Evolutionary conservation across 768 basidiomycete genomes (phyloP), one percentile per base, ranked within the genome.

Genomic region (Xerocomellus intermedius): DNA sequence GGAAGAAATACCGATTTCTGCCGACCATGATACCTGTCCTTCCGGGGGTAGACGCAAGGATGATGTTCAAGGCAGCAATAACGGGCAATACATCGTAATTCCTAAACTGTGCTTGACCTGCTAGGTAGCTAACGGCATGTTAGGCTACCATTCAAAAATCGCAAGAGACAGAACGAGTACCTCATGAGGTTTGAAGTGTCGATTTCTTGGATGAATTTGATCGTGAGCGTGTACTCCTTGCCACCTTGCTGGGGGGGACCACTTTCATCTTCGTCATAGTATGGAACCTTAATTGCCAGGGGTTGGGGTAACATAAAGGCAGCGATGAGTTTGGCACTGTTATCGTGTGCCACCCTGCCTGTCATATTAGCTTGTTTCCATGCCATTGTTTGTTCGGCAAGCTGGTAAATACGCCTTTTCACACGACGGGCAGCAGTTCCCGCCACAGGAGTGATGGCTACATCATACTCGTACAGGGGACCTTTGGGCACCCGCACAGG

Each of bases 1-100:
- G 70, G 67, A 82, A 82, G 73, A 83, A 83, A 63, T 75, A 82
- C 32, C 79, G 74, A 63, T 82, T 82, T 50, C 74, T 67, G 22
- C 82, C 81, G 9, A 82, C 78, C 69, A 76, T 73, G 45, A 81
- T 66, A n/a, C 82, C 82, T 16, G 72, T 75, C 42, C 77, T 72
- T n/a, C 70, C 74, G 8, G 82, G 77, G 41, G 73, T 54, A 16
- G 78, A 69, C 16, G 78, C 70, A 22, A 83, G 68, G 47, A 82
- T 72, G 47, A 82, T 64, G 61, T 82, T 83, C 57, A 83, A 54
- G 5, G 81, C 81, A 44, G 80, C 62, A 38, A 83, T 71, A 35
- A 80, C 67, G 0, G 81, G 82, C 41, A 73, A 64, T 47, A 75
- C 63, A 59, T 82, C 82, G 54, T 75, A 78, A 52, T 72, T 64